Conservation (phyloP, 169 alveolate genomes). For the Plasmodium cynomolgi region DNA sequence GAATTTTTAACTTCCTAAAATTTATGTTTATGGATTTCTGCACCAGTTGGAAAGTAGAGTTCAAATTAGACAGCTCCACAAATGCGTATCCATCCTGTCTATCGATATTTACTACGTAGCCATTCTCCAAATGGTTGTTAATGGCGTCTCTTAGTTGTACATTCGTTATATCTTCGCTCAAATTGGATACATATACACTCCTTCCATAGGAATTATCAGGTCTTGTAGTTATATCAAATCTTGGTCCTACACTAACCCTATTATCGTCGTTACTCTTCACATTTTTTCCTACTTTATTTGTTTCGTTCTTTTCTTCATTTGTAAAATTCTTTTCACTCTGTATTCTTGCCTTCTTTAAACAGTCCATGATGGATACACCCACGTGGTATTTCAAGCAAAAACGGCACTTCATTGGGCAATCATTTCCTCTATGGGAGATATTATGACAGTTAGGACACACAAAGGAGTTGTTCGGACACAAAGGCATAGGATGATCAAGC, state of each 20-base stretch:
- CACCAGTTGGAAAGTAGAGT: slow-evolving; percentile 59
- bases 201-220: slow-evolving; percentile 75
- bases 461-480: slow-evolving; percentile 82
- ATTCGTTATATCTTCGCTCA: slow-evolving; percentile 68
- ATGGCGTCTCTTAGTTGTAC: slow-evolving; percentile 62
- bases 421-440: slow-evolving; percentile 81
- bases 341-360: slow-evolving; percentile 71
- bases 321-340: slow-evolving; percentile 46
- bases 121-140: slow-evolving; percentile 54
- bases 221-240: slow-evolving; percentile 71
- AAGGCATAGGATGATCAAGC: slow-evolving; percentile 81
- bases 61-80: slow-evolving; percentile 62
- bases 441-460: slow-evolving; percentile 86
- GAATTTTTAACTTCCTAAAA: slow-evolving; percentile 67
- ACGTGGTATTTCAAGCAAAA: slow-evolving; percentile 60
- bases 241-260: slow-evolving; percentile 41
- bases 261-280: slow-evolving; percentile 31
- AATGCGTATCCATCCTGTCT: slow-evolving; percentile 74
- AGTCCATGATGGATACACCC: slow-evolving; percentile 71
- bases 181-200: slow-evolving; percentile 70
- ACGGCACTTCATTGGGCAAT: slow-evolving; percentile 74
- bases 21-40: slow-evolving; percentile 58
- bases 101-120: slow-evolving; percentile 67
- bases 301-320: slow-evolving; percentile 41
- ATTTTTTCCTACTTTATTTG: slow-evolving; percentile 24